Conservation (phyloP, 2,329 filamentous ascomycete species). For the Botrytis fragariae region DNA sequence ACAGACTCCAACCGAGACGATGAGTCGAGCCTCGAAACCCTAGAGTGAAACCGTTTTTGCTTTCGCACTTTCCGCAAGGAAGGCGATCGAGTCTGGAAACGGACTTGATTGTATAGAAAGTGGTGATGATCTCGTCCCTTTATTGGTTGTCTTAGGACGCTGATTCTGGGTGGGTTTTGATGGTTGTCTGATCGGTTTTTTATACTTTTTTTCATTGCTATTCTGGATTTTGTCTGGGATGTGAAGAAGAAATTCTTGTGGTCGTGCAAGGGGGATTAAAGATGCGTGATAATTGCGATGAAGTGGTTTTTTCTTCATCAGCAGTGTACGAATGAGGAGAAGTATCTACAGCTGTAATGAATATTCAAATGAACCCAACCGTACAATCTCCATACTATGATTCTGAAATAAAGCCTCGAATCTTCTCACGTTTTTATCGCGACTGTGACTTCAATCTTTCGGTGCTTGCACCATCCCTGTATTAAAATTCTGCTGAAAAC, state of each 20-base stretch:
- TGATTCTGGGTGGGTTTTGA: conserved; percentile 75
- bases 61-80: conserved; percentile 50
- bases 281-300: no score
- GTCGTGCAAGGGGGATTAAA: accelerated
- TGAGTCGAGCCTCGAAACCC: conserved; percentile 86
- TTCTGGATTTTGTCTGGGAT: conserved; percentile 42
- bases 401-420: not conserved
- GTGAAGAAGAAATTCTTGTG: conserved; percentile 46
- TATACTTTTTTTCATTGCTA: conserved; percentile 49
- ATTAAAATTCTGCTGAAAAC: not conserved
- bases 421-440: accelerated
- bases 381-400: accelerated
- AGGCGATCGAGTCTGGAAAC: not conserved
- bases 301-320: no score
- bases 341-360: no score
- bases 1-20: conserved; percentile 95
- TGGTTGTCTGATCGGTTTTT: conserved; percentile 79
- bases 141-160: conserved; percentile 71
- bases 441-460: no score
- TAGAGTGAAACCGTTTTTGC: conserved; percentile 74
- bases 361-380: no score
- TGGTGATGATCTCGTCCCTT: conserved; percentile 94
- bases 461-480: no score
- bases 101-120: conserved; percentile 69
- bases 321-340: no score